Conservation (phyloP, 495 filamentous ascomycete species). For the Evernia prunastri region DNA sequence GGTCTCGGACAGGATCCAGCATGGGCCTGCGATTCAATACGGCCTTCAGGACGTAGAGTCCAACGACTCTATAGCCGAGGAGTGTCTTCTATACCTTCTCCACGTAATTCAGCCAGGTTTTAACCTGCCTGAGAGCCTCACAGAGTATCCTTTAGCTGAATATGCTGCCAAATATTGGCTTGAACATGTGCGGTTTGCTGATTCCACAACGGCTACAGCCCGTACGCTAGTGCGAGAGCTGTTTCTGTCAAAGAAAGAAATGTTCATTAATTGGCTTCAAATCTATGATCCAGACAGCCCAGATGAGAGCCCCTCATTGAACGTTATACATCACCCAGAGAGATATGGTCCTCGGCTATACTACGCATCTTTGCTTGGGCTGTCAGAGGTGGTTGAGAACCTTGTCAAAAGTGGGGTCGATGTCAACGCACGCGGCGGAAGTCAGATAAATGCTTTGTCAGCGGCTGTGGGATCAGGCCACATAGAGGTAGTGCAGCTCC, state of each 20-base stretch:
- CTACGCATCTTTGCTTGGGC: background rate
- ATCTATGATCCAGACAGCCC: background rate
- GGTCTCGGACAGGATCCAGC: conserved; percentile 4
- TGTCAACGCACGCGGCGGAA: background rate
- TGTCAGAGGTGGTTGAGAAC: background rate
- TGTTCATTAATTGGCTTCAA: background rate
- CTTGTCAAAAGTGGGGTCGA: background rate
- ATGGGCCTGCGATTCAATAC: background rate
- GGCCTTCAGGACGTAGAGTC: background rate
- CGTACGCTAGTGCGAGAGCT: background rate
- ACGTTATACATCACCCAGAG: background rate
- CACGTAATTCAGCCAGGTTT: background rate
- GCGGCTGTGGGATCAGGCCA: background rate
- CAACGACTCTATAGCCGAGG: background rate
- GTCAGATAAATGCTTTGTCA: background rate
- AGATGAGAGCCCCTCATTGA: background rate
- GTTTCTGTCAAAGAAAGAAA: background rate
- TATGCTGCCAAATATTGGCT: background rate
- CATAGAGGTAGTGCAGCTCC: background rate
- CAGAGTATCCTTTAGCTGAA: background rate
- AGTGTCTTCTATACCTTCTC: background rate
- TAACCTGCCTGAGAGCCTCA: background rate
- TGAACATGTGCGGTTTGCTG: background rate
- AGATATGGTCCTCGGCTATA: background rate
- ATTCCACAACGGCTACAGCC: background rate